Conservation (phyloP, 805 yeast species). For the Yarrowia sp. region DNA sequence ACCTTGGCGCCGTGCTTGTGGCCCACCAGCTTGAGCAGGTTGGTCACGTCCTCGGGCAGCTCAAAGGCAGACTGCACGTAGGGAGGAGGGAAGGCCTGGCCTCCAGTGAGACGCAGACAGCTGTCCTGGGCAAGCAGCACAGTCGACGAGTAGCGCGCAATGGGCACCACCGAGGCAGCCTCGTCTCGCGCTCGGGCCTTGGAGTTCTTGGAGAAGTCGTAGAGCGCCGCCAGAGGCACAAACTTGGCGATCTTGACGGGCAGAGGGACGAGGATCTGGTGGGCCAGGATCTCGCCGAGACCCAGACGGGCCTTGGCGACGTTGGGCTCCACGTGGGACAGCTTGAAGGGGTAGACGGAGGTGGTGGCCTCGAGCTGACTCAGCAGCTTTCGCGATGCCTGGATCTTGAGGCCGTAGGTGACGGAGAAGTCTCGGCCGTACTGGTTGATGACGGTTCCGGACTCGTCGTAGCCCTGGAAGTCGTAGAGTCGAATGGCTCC, state of each 20-base stretch:
- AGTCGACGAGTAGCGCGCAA: slow-evolving; percentile 78
- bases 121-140: slow-evolving; percentile 61
- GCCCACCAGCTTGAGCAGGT: slow-evolving; percentile 35
- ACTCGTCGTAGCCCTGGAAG: slow-evolving; percentile 35
- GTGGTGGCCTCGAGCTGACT: slow-evolving; percentile 65
- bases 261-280: slow-evolving; percentile 70
- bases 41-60: slow-evolving; percentile 47
- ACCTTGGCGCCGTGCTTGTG: slow-evolving; percentile 38
- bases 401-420: slow-evolving; percentile 70
- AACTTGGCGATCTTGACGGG: slow-evolving; percentile 72
- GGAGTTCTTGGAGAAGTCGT: slow-evolving; percentile 60
- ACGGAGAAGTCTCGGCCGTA: slow-evolving; percentile 86
- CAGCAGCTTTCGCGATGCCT: slow-evolving; percentile 68
- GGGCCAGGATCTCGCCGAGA: slow-evolving; percentile 71
- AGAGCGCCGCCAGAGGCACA: slow-evolving; percentile 64
- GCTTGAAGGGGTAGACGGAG: slow-evolving; percentile 90
- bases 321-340: slow-evolving; percentile 66
- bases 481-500: slow-evolving; percentile 36
- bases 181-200: slow-evolving; percentile 36
- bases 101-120: slow-evolving; percentile 78
- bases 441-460: slow-evolving; percentile 34
- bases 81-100: slow-evolving; percentile 67
- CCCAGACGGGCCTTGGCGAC: slow-evolving; percentile 69
- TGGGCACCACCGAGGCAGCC: slow-evolving; percentile 54
- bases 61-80: slow-evolving; percentile 84